Conservation (phyloP, 2,329 filamentous ascomycete species). For the Colletotrichum caudatum region DNA sequence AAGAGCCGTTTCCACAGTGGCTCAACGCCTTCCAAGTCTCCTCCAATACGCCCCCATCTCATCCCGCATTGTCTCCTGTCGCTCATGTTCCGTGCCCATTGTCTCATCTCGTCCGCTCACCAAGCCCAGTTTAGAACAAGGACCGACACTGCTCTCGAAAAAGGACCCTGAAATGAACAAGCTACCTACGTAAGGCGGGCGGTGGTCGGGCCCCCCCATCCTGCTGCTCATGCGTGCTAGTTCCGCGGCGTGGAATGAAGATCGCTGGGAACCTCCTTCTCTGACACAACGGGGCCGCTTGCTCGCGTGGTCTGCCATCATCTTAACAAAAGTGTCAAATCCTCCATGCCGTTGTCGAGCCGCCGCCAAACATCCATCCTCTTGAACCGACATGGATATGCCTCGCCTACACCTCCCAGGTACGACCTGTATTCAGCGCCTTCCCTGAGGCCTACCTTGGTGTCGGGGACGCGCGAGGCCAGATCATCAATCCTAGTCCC, state of each 20-base stretch:
- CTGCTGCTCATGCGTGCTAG: slow-evolving; percentile 18
- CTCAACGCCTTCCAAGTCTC: slow-evolving; percentile 20
- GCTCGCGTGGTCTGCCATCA: slow-evolving; percentile 27
- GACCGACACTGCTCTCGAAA: slow-evolving; percentile 23
- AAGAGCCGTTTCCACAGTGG: slow-evolving; percentile 29
- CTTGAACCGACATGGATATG: not conserved
- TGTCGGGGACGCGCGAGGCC: not conserved
- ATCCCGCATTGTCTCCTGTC: slow-evolving; percentile 15
- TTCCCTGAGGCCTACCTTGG: slow-evolving; percentile 19
- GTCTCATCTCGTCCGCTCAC: slow-evolving; percentile 15
- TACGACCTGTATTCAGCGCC: slow-evolving; percentile 6
- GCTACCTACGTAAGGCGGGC: slow-evolving; percentile 24
- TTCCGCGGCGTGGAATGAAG: slow-evolving; percentile 25
- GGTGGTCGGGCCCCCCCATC: slow-evolving; percentile 4
- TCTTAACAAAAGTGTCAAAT: not conserved
- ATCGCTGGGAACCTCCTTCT: slow-evolving; percentile 32
- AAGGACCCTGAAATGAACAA: slow-evolving; percentile 38
- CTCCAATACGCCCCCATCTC: not conserved
- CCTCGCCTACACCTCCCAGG: not conserved
- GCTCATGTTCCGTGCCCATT: slow-evolving; percentile 16
- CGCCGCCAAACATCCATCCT: slow-evolving; percentile 21
- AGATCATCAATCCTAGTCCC: not conserved
- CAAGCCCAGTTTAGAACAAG: slow-evolving; percentile 22
- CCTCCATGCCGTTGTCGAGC: slow-evolving; percentile 22
- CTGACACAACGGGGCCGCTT: slow-evolving; percentile 15